Conservation (phyloP, 768 basidiomycete genomes). For the Leucosporidium yakuticum region DNA sequence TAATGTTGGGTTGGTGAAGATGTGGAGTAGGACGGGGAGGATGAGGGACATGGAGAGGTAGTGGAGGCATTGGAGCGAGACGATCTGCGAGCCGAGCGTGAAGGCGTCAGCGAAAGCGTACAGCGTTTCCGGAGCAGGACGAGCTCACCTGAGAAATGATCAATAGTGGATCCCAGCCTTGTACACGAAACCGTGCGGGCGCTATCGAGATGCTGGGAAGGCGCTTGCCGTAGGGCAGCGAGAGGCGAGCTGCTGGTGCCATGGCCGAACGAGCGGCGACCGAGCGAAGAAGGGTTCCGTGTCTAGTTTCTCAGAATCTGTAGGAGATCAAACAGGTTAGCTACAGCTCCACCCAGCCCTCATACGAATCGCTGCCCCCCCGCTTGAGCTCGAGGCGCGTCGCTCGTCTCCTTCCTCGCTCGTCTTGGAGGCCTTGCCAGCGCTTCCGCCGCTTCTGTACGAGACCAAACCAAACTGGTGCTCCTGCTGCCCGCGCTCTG, state of each 20-base stretch:
- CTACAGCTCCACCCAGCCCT: no score
- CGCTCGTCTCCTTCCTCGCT: no score
- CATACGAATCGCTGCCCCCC: no score
- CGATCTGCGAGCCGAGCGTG: constrained; percentile 56
- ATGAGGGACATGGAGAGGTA: constrained; percentile 81
- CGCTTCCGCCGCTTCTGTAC: no score
- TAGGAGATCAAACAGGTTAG: no score
- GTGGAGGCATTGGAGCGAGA: constrained; percentile 86
- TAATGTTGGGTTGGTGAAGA: constrained; percentile 49
- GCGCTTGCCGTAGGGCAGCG: constrained; percentile 8
- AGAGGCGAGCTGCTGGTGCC: constrained; percentile 30
- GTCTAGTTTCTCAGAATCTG: no score
- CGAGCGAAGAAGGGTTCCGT: no score
- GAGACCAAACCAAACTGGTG: no score
- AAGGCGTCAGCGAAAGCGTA: neutral
- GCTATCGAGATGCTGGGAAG: constrained; percentile 7
- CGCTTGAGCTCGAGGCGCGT: no score
- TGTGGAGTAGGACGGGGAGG: constrained; percentile 66
- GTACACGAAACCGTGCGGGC: constrained; percentile 32
- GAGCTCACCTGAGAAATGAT: constrained; percentile 72
- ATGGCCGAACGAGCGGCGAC: neutral
- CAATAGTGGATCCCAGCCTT: constrained; percentile 82
- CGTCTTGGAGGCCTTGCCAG: no score
- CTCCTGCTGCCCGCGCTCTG: no score
- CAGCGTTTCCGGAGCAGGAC: neutral